These are phyloP conservation scores for Gossypium raimondii DNA, from an alignment of 345 rosid species.

Conservation along the genomic window DNA sequence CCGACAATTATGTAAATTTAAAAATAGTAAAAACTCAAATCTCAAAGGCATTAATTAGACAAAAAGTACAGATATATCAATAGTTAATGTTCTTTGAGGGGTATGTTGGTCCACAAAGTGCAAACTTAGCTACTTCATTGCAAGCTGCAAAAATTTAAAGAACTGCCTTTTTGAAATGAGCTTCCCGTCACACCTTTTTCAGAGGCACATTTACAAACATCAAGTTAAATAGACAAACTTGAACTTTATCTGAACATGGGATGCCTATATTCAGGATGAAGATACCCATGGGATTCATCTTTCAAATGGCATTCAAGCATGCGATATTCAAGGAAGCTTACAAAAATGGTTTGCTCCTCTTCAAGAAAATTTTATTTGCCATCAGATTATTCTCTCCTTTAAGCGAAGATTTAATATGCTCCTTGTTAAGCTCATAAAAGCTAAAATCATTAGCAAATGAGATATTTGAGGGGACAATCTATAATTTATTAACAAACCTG, in stretches of 20 bases:
- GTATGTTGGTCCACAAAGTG: neutral
- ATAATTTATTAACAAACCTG: slow-evolving; percentile 54
- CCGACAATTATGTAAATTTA: neutral
- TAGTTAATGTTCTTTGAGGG: neutral
- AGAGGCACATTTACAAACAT: neutral
- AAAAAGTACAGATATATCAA: neutral
- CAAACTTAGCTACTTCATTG: neutral
- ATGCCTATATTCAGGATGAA: neutral
- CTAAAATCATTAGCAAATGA: neutral
- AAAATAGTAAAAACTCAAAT: neutral
- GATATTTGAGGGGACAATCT: neutral
- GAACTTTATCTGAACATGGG: neutral
- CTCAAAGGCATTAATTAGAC: neutral
- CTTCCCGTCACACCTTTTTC: neutral
- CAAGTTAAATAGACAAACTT: neutral
- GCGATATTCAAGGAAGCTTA: neutral
- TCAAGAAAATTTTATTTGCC: neutral
- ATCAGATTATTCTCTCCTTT: neutral
- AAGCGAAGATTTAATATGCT: neutral
- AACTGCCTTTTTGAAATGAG: too few species aligned
- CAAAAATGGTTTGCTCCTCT: neutral
- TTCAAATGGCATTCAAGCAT: neutral
- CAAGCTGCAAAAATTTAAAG: neutral
- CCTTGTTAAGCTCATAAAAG: neutral
- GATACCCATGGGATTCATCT: neutral